Evolutionary conservation across 2,329 filamentous ascomycete species (phyloP).

Genomic region (Colletotrichum aenigma): DNA sequence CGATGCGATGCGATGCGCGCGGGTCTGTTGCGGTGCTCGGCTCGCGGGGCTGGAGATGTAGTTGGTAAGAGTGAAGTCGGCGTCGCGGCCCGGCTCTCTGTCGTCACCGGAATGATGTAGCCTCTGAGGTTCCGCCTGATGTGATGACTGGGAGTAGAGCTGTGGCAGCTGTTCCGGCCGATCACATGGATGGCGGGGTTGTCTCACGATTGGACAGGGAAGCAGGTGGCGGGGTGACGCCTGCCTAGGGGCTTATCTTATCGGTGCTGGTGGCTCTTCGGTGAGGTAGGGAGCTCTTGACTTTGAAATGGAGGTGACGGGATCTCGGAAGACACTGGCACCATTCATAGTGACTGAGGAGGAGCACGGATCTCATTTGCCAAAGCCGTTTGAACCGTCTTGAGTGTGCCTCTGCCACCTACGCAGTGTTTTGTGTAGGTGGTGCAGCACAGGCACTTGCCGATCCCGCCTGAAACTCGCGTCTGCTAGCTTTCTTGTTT

Average conservation of each 20-base stretch:
- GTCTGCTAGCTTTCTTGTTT: not conserved
- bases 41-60: not conserved
- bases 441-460: not conserved
- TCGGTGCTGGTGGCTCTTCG: not conserved
- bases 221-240: slow-evolving; percentile 13
- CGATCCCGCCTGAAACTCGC: not conserved
- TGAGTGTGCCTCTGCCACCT: not conserved
- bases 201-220: slow-evolving; percentile 22
- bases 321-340: not conserved
- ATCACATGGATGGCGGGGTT: slow-evolving; percentile 26
- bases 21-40: not conserved
- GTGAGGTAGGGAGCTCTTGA: not conserved
- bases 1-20: not conserved
- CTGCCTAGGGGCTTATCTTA: slow-evolving; percentile 21
- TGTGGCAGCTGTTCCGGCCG: slow-evolving; percentile 20
- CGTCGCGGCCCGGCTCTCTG: not conserved
- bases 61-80: not conserved
- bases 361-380: not conserved
- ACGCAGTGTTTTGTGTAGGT: not conserved
- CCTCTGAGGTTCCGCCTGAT: slow-evolving; percentile 17
- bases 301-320: not conserved
- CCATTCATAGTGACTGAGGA: not conserved
- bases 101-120: slow-evolving; percentile 11
- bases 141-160: slow-evolving; percentile 13
- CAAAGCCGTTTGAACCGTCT: not conserved